Percentiles rank a stretch among this genome's conserved stretches.
These are phyloP conservation scores for Fraxinus pennsylvanica DNA, from an alignment of 257 asterid genomes.

Conservation along the genomic window DNA sequence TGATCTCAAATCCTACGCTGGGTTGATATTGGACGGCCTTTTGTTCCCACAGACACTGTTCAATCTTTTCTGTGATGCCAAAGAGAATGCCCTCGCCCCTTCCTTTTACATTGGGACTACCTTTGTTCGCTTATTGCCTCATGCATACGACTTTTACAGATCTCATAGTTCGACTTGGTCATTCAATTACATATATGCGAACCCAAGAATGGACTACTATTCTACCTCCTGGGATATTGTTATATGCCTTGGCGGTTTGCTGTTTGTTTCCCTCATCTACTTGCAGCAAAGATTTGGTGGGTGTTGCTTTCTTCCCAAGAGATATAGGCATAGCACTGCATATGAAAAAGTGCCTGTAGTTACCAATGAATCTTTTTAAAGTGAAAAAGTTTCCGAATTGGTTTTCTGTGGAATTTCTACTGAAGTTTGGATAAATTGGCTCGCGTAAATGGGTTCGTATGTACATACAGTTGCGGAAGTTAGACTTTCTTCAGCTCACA, in stretches of 20 bases:
- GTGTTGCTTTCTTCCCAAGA: constrained; percentile 53
- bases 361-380: constrained; percentile 30
- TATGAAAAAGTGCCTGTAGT: constrained; percentile 79
- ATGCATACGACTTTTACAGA: constrained; percentile 74
- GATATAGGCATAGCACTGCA: constrained; percentile 35
- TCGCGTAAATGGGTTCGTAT: no score
- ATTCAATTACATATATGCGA: constrained; percentile 35
- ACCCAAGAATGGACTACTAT: constrained; percentile 56
- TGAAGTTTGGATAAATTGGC: no score
- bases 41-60: constrained; percentile 74
- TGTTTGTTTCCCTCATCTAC: constrained; percentile 49
- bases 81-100: constrained; percentile 55
- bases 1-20: constrained; percentile 65
- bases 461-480: no score
- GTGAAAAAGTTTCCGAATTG: background rate
- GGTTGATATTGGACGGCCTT: constrained; percentile 73
- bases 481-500: background rate
- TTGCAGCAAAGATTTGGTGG: constrained; percentile 90
- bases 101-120: constrained; percentile 67
- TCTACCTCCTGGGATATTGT: constrained; percentile 82
- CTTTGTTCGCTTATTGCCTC: constrained; percentile 74
- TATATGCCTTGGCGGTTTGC: constrained; percentile 51
- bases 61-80: constrained; percentile 54
- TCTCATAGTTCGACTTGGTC: constrained; percentile 53
- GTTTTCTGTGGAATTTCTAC: background rate